Evolutionary conservation across 306 rosid genomes (phyloP).

Genomic region (Vachellia collinsii): DNA sequence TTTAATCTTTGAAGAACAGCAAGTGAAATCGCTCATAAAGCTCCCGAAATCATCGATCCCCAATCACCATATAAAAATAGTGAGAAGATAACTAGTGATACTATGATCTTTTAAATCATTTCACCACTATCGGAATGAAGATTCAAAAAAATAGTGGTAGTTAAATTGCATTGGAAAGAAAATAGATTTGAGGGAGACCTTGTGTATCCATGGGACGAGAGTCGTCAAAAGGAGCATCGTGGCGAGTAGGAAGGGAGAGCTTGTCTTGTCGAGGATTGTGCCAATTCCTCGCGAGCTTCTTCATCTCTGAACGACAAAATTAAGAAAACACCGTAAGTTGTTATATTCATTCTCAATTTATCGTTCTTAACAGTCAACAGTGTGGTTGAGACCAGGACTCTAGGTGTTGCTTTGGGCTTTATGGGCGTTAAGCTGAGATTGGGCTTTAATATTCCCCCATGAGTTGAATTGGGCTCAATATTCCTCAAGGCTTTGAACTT

Average conservation of each 20-base stretch:
- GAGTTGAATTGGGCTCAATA: too few relatives aligned
- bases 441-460: too few relatives aligned
- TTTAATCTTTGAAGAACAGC: background rate
- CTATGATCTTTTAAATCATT: background rate
- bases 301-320: slow-evolving; percentile 44
- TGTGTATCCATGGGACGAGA: slow-evolving; percentile 66
- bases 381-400: too few relatives aligned
- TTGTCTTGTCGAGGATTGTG: slow-evolving; percentile 46
- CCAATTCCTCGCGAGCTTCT: slow-evolving; percentile 61
- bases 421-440: too few relatives aligned
- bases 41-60: background rate
- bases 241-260: slow-evolving; percentile 71
- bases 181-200: slow-evolving; percentile 46
- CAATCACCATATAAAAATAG: background rate
- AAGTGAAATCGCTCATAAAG: background rate
- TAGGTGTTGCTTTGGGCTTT: too few relatives aligned
- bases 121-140: background rate
- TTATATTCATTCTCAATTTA: too few relatives aligned
- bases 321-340: too few relatives aligned
- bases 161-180: background rate
- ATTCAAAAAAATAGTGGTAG: background rate
- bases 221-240: slow-evolving; percentile 49
- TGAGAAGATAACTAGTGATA: background rate
- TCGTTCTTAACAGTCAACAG: too few relatives aligned
- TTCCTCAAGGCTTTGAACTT: too few relatives aligned